Evolutionary conservation across 768 basidiomycete species (phyloP), one percentile per base, ranked within the genome.

Genomic region (Royoungia palumana): DNA sequence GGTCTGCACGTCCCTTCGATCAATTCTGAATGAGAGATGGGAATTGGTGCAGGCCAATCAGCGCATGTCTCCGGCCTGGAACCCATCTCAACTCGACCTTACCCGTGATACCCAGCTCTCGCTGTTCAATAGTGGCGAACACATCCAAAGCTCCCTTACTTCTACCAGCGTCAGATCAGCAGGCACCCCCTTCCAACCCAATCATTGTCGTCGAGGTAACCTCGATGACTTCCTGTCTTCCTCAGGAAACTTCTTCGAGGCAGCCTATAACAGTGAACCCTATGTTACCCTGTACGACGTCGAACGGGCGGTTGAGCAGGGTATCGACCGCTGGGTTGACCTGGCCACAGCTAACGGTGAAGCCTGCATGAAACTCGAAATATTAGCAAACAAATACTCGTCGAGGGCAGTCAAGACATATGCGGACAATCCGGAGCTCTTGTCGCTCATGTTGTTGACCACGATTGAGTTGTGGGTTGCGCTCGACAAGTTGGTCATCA

Each of bases 391-490:
- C 14, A 38, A 51, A 6, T 70, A 75, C 41, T 56, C 59, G 4
- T 46, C 53, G 1, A 46, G 56, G 0, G 68, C 75, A 1, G 25
- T 41, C 20, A 25, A n/a, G 0, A 45, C 55, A 8, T 75, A 74
- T 42, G 41, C 44, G 16, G 50, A 54, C 20, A 74, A 67, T 37
- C 70, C 75, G 8, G 74, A 77, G 48, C 41, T 53, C n/a, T 36
- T 55, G 4, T 70, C 68, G 11, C 46, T 71, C 16, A 74, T 79
- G 69, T 53, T 79, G 32, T 61, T 80, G 41, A 73, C 73, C 5
- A 50, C 72, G 30, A 55, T 79, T 20, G 71, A 76, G 25, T 61
- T 80, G 17, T 80, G 79, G 79, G 63, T 75, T 1, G 74, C 71
- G 0, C 61, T 80, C 6, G 78, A 80, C 53, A 66, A 53, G 20